Evolutionary conservation across 1,284 basidiomycete species (phyloP), one percentile per base, ranked within the genome.

Genomic region (Ganoderma sp.): DNA sequence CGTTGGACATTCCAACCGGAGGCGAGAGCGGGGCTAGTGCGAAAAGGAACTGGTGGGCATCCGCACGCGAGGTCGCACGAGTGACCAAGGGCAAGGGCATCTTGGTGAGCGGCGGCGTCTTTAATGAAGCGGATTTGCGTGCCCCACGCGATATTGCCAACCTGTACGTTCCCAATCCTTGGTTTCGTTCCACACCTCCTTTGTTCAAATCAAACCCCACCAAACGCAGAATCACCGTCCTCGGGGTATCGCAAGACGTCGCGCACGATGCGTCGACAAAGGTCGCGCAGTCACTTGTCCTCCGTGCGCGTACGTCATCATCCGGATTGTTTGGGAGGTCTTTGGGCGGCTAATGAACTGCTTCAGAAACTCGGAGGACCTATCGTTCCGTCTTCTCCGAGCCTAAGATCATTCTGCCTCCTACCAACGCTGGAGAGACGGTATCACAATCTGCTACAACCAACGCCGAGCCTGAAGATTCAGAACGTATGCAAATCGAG

Each of bases 21-120:
- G 85, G 84, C 4, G 86, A 88, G 65, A 84, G 82, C 39, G 87
- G 86, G 0, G 76, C 83, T 2, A 79, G 78, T 9, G 84, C 85
- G 19, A 91, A 92, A 77, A 79, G 91, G 60, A 92, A 94, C 69
- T 95, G 93, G 93, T 95, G 93, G 91, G 89, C 90, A 0, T 84
- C 87, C 0, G 87, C 91, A 19, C 82, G 89, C 43, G 93, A 95
- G 76, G 81, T 95, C 3, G 83, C 87, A 15, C 83, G 93, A 1
- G 91, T 92, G 1, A 90, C 91, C 10, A 92, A 92, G 73, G 93
- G 92, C 3, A 92, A 88, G 75, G 89, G 88, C 0, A 75, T 95
- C 45, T 78, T 94, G 17, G 81, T 94, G 3, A 90, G 88, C 68
- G 85, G 91, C 7, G 90, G 91, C 0, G 88, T 86, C 0, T 77